Evolutionary conservation across 2,329 filamentous ascomycete species (phyloP), one percentile per base, ranked within the genome.

Genomic region (Nigrospora osmanthi): DNA sequence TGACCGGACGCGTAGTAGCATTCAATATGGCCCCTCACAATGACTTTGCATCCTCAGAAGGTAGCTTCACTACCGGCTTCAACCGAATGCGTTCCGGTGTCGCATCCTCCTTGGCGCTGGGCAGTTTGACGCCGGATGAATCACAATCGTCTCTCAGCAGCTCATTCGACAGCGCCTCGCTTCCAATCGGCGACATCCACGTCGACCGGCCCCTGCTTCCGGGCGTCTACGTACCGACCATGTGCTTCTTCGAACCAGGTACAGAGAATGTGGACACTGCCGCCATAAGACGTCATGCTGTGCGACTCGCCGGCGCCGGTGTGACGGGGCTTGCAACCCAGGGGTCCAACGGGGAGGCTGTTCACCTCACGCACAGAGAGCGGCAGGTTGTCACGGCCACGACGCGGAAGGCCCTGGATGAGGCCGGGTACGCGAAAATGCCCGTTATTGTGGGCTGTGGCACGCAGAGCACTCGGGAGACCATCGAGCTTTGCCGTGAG

Each of bases 261-360:
- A 76, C 73, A 1, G 85, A 89, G 60, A 78, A 87, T 45, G 66
- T 89, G 45, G 85, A 89, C 57, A 70, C 76, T 12, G 64, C 69
- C 33, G 77, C 80, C 35, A 81, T 82, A 47, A 71, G 75, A 40
- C 73, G 69, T 42, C 71, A 78, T 59, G 80, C 84, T 34, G 75
- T 86, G 43, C 79, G 81, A 55, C 78, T 91, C n/a, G 86, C 85
- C 39, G 73, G 81, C 56, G 78, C 83, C 28, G 87, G 87, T 51
- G 78, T 90, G 36, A 76, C 82, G 14, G 85, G 86, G 16, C 73
- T 91, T 39, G 83, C 85, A 40, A 87, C 83, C 11, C 86, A 89
- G 61, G 87, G 87, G 39, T 88, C 83, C 58, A 91, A 91, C 58
- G 87, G 87, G 55, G 87, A 93, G 69, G 86, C 87, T 9, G 85